A percentile compares a stretch with the other conserved stretches of the same genome.
Conservation (phyloP, 495 filamentous ascomycete genomes). For the Niebla homalea region DNA sequence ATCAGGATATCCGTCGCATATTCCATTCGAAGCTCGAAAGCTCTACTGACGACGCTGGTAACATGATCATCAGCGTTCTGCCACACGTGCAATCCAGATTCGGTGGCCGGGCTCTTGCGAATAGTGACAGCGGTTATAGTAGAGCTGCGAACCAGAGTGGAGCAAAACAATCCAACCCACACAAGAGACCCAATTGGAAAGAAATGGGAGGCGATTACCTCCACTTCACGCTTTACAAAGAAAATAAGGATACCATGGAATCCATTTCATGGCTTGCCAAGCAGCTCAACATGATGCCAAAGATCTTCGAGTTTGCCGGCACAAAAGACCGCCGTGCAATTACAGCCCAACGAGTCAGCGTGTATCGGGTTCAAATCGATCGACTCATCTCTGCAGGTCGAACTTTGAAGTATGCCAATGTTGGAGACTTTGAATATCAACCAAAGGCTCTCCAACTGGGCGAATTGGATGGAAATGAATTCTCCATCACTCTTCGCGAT, state of each 20-base stretch:
- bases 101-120: conserved; percentile 9
- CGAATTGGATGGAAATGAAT: conserved; percentile 78
- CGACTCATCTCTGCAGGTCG: conserved; percentile 49
- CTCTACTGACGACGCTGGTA: conserved; percentile 40
- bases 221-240: conserved; percentile 92
- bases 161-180: conserved; percentile 13
- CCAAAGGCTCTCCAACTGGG: conserved; percentile 61
- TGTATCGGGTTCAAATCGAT: conserved; percentile 48
- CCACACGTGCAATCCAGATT: conserved; percentile 27
- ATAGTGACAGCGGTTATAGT: neutral
- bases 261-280: conserved; percentile 59
- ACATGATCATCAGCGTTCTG: conserved; percentile 43
- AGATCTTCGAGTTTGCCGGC: conserved; percentile 71
- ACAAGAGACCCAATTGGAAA: conserved; percentile 34
- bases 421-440: conserved; percentile 70
- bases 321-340: conserved; percentile 89
- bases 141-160: conserved; percentile 4
- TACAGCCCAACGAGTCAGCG: conserved; percentile 73
- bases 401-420: conserved; percentile 44
- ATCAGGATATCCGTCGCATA: conserved; percentile 52
- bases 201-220: conserved; percentile 66
- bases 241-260: conserved; percentile 98
- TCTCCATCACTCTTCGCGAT: conserved; percentile 77
- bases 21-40: conserved; percentile 58
- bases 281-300: conserved; percentile 50